Evolutionary conservation across 768 basidiomycete species (phyloP).

Genomic region (Phaffia australis): DNA sequence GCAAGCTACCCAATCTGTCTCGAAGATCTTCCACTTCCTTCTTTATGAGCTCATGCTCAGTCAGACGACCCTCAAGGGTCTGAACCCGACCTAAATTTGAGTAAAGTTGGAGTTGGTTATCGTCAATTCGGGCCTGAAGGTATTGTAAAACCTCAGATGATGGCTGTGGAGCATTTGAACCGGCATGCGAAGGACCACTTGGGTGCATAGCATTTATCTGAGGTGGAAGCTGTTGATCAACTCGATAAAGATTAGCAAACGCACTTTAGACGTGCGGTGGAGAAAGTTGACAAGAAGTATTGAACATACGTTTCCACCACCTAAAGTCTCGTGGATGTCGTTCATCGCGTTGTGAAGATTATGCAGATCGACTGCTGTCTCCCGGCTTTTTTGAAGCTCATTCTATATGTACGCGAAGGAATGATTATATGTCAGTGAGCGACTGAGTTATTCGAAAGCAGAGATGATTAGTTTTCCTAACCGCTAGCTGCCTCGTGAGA

Average conservation of each 20-base stretch:
- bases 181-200: slow-evolving; percentile 36
- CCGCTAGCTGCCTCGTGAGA: slow-evolving; percentile 21
- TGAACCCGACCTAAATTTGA: slow-evolving; percentile 71
- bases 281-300: not conserved
- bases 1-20: slow-evolving; percentile 36
- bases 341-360: slow-evolving; percentile 65
- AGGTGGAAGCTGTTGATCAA: slow-evolving; percentile 42
- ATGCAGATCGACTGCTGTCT: slow-evolving; percentile 77
- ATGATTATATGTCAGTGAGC: not conserved
- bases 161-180: slow-evolving; percentile 7
- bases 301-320: slow-evolving; percentile 60
- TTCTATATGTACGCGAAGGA: slow-evolving; percentile 37
- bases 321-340: slow-evolving; percentile 85
- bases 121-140: slow-evolving; percentile 69
- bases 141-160: slow-evolving; percentile 45
- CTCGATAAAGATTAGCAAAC: slow-evolving; percentile 4
- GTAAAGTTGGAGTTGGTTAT: slow-evolving; percentile 68
- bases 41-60: slow-evolving; percentile 75
- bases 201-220: slow-evolving; percentile 54
- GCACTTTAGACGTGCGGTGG: not conserved
- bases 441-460: not conserved
- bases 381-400: slow-evolving; percentile 89
- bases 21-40: slow-evolving; percentile 62
- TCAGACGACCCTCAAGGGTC: slow-evolving; percentile 59
- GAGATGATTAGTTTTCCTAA: not conserved